Evolutionary conservation across 2,329 filamentous ascomycete species (phyloP).

Genomic region (Penicillium sp.): DNA sequence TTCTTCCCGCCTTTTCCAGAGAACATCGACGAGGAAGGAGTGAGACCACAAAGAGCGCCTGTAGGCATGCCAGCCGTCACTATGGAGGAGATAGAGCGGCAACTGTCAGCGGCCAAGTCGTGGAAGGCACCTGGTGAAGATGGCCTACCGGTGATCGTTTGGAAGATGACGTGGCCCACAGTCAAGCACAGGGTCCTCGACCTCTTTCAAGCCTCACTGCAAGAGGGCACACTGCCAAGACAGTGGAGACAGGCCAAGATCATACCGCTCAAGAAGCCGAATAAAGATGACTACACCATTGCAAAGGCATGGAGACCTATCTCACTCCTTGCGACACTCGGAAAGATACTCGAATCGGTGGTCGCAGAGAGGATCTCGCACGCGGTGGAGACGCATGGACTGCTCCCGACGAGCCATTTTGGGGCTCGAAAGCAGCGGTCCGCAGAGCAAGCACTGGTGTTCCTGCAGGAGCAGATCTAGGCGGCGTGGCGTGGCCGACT

Average conservation of each 20-base stretch:
- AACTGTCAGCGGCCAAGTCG: slow-evolving; percentile 12
- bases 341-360: slow-evolving; percentile 34
- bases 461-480: slow-evolving; percentile 32
- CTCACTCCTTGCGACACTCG: slow-evolving; percentile 29
- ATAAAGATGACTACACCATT: slow-evolving; percentile 23
- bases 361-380: slow-evolving; percentile 34
- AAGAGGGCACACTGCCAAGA: slow-evolving; percentile 15
- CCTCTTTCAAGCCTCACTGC: slow-evolving; percentile 22
- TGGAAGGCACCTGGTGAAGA: slow-evolving; percentile 5
- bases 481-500: slow-evolving; percentile 17
- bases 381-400: slow-evolving; percentile 27
- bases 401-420: slow-evolving; percentile 22
- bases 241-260: slow-evolving; percentile 24
- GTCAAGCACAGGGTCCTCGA: slow-evolving; percentile 22
- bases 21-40: slow-evolving; percentile 15
- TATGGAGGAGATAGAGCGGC: slow-evolving; percentile 23
- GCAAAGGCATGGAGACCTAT: slow-evolving; percentile 25
- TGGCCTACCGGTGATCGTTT: slow-evolving; percentile 22
- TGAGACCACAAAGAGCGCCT: slow-evolving; percentile 11
- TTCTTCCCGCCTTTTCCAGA: slow-evolving; percentile 21
- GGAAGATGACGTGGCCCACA: slow-evolving; percentile 26
- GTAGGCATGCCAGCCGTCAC: slow-evolving; percentile 16
- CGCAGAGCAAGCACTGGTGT: slow-evolving; percentile 36
- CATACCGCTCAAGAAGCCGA: slow-evolving; percentile 26
- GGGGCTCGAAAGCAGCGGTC: slow-evolving; percentile 40